Evolutionary conservation across 2,329 filamentous ascomycete genomes (phyloP).

Genomic region (Orbilia blumenaviensis): DNA sequence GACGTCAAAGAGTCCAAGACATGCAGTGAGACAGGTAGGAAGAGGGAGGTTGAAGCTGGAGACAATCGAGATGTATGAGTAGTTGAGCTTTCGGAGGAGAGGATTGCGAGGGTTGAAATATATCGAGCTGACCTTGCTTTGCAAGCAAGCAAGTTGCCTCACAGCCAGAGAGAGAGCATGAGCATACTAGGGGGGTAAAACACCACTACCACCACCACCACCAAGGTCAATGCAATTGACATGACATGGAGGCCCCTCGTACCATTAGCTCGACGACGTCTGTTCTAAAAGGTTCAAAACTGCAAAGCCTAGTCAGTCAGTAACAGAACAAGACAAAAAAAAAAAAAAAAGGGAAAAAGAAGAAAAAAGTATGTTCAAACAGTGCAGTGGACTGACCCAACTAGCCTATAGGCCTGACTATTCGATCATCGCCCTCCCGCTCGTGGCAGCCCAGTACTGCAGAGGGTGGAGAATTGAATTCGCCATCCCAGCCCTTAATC

Average conservation of each 20-base stretch:
- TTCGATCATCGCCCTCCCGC: not conserved
- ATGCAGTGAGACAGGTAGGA: not conserved
- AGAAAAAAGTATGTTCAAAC: not conserved
- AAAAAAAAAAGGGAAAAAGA: not conserved
- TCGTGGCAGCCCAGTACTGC: not conserved
- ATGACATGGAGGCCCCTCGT: not conserved
- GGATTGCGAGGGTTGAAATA: not conserved
- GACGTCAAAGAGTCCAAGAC: not conserved
- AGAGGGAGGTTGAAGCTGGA: not conserved
- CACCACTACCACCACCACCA: no score
- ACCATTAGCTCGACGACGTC: not conserved
- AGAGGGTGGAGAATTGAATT: not conserved
- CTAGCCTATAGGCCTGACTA: not conserved
- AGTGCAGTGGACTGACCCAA: constrained; percentile 7
- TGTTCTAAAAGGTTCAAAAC: not conserved
- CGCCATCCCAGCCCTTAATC: not conserved
- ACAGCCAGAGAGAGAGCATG: not conserved
- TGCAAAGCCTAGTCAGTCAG: not conserved
- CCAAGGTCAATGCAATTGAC: not conserved
- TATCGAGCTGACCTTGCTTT: not conserved
- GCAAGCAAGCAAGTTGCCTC: not conserved
- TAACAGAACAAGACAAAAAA: not conserved
- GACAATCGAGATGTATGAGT: not conserved
- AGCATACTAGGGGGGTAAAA: constrained; percentile 4
- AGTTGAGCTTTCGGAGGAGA: not conserved